Percentiles rank a stretch among this genome's conserved stretches.
phyloP scores from a whole-genome alignment of 192 early-diverging fungal genomes.

The Backusella macrospora region DNA sequence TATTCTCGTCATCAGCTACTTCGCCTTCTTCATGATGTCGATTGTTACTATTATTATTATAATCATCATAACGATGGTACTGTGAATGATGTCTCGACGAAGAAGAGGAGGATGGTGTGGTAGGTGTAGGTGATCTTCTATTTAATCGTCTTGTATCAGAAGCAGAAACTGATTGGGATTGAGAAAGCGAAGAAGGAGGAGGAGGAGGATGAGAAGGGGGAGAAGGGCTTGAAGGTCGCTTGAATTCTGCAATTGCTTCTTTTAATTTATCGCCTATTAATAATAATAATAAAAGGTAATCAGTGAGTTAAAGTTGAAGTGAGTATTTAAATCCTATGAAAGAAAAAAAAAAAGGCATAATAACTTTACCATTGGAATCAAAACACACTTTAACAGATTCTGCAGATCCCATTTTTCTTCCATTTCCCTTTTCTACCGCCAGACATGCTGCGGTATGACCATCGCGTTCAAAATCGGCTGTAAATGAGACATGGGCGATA shows the following conservation, averaged over 20 bases:
- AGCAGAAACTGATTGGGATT: neutral
- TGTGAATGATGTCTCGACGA: neutral
- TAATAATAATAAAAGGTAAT: neutral
- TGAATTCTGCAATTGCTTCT: slow-evolving; percentile 22
- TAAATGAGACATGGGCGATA: slow-evolving; percentile 52
- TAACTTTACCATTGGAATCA: slow-evolving; percentile 38
- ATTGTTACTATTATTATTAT: neutral
- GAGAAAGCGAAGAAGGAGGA: neutral
- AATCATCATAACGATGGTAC: neutral
- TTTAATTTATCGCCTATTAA: slow-evolving; percentile 33
- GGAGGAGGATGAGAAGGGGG: neutral
- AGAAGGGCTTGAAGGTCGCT: neutral
- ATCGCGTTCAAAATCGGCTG: slow-evolving; percentile 30
- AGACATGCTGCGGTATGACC: slow-evolving; percentile 45
- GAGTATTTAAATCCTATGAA: neutral
- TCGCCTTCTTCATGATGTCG: slow-evolving; percentile 2
- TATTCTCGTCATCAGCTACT: neutral
- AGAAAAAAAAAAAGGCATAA: neutral
- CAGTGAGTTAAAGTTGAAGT: neutral
- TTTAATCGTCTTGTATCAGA: neutral
- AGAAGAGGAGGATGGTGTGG: neutral
- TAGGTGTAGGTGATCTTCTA: neutral
- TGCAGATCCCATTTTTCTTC: slow-evolving; percentile 43
- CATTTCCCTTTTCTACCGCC: slow-evolving; percentile 54
- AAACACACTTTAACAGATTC: slow-evolving; percentile 42